phyloP scores from a whole-genome alignment of 306 rosid species.

The Ormosia emarginata region DNA sequence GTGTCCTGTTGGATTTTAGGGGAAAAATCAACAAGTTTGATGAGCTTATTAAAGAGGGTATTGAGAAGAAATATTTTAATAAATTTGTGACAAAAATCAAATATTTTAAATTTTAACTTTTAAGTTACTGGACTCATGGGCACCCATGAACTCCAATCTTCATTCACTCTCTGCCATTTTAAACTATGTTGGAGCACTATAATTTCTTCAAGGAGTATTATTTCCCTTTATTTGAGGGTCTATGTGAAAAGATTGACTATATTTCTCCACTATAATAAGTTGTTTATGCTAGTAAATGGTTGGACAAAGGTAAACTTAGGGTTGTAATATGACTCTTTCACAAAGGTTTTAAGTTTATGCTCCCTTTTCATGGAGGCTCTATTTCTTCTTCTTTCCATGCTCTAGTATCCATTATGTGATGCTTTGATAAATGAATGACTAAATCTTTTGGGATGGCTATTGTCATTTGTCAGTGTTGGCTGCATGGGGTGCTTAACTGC shows the following conservation, averaged over 20 bases:
- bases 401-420: not conserved
- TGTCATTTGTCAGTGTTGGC: too few relatives aligned
- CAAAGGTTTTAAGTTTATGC: not conserved
- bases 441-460: too few relatives aligned
- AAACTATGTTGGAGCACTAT: not conserved
- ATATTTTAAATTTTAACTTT: conserved; percentile 24
- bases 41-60: conserved; percentile 63
- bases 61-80: conserved; percentile 46
- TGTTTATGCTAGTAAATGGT: not conserved
- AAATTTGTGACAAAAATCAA: conserved; percentile 67
- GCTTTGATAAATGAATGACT: too few relatives aligned
- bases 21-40: conserved; percentile 43
- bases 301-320: not conserved
- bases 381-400: not conserved
- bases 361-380: not conserved
- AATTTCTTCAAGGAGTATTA: not conserved
- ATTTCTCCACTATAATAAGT: not conserved
- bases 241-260: not conserved
- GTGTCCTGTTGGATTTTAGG: conserved; percentile 65
- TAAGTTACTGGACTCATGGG: not conserved
- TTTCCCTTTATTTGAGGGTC: not conserved
- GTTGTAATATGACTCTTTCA: not conserved
- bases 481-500: too few relatives aligned
- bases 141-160: not conserved
- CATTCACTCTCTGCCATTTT: not conserved